These are phyloP conservation scores for Cladosporium velox DNA, from an alignment of 2,329 filamentous ascomycete genomes.

Conservation along the genomic window DNA sequence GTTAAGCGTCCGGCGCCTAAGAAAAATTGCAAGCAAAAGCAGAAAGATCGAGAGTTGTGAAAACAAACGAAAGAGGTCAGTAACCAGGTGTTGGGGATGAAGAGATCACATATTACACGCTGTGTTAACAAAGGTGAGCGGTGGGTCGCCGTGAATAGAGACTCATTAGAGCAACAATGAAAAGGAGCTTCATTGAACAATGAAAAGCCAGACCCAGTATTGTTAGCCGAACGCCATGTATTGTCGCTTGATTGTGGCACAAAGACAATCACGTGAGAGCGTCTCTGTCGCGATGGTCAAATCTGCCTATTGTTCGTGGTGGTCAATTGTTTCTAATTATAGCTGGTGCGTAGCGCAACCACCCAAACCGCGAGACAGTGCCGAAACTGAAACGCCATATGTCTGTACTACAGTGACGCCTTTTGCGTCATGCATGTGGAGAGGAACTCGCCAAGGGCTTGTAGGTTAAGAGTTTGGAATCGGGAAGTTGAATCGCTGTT, in stretches of 20 bases:
- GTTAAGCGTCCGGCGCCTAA: constrained; percentile 15
- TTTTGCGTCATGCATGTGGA: background rate
- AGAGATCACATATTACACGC: background rate
- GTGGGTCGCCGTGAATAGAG: background rate
- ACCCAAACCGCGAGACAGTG: background rate
- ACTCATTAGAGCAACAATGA: background rate
- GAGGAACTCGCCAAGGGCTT: background rate
- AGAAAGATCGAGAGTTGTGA: background rate
- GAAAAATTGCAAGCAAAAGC: background rate
- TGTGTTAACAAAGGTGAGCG: background rate
- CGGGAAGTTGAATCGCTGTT: background rate
- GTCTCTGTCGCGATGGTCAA: background rate
- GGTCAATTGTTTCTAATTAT: constrained; percentile 3
- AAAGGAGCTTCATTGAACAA: background rate
- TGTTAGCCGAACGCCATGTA: background rate
- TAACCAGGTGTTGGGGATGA: background rate
- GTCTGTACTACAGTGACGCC: background rate
- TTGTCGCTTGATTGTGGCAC: constrained; percentile 3
- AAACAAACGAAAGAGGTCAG: background rate
- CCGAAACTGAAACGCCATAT: background rate
- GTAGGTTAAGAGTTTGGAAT: background rate
- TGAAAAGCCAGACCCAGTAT: background rate
- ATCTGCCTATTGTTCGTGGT: background rate
- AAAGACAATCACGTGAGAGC: constrained; percentile 1
- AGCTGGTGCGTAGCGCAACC: background rate